These are phyloP conservation scores for Russula vinacea DNA, from an alignment of 768 basidiomycete genomes.

Conservation along the genomic window DNA sequence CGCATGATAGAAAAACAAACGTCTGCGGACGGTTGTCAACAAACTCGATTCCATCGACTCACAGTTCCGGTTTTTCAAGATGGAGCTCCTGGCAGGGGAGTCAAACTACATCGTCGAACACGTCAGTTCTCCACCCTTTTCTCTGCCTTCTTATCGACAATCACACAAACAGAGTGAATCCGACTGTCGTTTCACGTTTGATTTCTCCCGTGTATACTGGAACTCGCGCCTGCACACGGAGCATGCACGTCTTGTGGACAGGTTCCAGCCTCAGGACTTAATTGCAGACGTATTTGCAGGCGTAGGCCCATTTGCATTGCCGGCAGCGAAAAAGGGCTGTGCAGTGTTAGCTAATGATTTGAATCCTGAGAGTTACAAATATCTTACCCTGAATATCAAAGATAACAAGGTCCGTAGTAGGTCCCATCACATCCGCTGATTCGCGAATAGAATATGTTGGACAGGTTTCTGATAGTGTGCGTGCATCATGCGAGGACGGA, in stretches of 20 bases:
- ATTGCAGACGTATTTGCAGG: constrained; percentile 95
- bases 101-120: constrained; percentile 82
- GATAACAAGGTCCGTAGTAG: constrained; percentile 66
- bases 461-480: constrained; percentile 69
- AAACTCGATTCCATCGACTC: constrained; percentile 84
- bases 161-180: constrained; percentile 63
- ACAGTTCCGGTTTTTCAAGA: constrained; percentile 88
- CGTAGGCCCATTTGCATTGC: constrained; percentile 93
- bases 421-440: constrained; percentile 1
- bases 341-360: constrained; percentile 90
- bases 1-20: constrained; percentile 72
- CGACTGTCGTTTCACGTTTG: constrained; percentile 84
- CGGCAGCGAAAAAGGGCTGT: constrained; percentile 89
- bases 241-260: constrained; percentile 77
- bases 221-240: constrained; percentile 93
- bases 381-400: constrained; percentile 65
- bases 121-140: constrained; percentile 46
- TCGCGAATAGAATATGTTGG: constrained; percentile 13
- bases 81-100: constrained; percentile 95
- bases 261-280: constrained; percentile 72
- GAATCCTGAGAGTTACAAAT: constrained; percentile 84
- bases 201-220: constrained; percentile 97
- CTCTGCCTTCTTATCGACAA: not conserved
- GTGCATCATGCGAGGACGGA: constrained; percentile 80
- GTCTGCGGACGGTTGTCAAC: constrained; percentile 87